Conservation (phyloP, 805 yeast species). For the Tetrapisispora namnaoensis region DNA sequence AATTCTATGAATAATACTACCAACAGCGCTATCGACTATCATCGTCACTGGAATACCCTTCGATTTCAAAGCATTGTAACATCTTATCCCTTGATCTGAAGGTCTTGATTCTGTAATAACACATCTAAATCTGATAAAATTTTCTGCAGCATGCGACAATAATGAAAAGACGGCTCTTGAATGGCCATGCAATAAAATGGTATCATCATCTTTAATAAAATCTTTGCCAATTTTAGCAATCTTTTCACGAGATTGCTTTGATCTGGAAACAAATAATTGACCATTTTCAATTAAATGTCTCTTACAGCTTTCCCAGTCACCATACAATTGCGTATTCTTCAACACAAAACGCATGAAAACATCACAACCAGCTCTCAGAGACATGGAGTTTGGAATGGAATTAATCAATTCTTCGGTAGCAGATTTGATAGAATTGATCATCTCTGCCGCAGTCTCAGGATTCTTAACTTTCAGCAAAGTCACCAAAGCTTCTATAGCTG, state of each 20-base stretch:
- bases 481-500: slow-evolving; percentile 92
- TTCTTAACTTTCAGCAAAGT: slow-evolving; percentile 71
- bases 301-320: slow-evolving; percentile 93
- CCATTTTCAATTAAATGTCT: slow-evolving; percentile 89
- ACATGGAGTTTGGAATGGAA: slow-evolving; percentile 82
- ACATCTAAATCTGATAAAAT: slow-evolving; percentile 75
- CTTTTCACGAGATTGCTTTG: slow-evolving; percentile 78
- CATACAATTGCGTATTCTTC: slow-evolving; percentile 69
- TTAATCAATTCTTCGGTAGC: slow-evolving; percentile 68
- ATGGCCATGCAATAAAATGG: slow-evolving; percentile 77
- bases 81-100: slow-evolving; percentile 57
- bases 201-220: slow-evolving; percentile 89
- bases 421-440: slow-evolving; percentile 68
- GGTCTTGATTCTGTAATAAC: slow-evolving; percentile 92
- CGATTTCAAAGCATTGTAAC: slow-evolving; percentile 58
- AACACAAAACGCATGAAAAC: slow-evolving; percentile 88
- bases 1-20: slow-evolving; percentile 80
- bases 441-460: slow-evolving; percentile 89
- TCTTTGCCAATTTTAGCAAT: slow-evolving; percentile 83
- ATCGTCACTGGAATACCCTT: slow-evolving; percentile 78
- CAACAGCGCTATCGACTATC: slow-evolving; percentile 89
- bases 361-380: slow-evolving; percentile 95
- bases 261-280: slow-evolving; percentile 79
- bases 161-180: slow-evolving; percentile 83
- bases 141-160: slow-evolving; percentile 64